Evolutionary conservation across 768 basidiomycete species (phyloP).

Genomic region (Dendrothele bispora): DNA sequence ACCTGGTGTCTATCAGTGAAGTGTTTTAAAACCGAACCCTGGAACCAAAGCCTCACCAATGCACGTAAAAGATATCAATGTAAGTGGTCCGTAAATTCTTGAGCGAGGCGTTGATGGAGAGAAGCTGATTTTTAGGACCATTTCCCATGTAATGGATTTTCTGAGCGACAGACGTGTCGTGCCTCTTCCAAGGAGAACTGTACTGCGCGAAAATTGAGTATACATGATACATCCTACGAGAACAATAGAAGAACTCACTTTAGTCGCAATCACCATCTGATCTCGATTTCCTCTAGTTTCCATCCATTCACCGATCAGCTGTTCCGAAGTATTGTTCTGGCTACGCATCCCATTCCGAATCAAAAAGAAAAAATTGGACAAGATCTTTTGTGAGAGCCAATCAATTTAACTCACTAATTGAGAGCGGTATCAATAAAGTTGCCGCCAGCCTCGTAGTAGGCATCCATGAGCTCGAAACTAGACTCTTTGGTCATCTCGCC

Average conservation of each 20-base stretch:
- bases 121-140: conserved; percentile 30
- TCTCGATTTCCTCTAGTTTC: conserved; percentile 35
- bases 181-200: conserved; percentile 6
- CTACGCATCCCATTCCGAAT: conserved; percentile 15
- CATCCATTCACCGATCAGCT: conserved; percentile 45
- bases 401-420: conserved; percentile 35
- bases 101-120: conserved; percentile 30
- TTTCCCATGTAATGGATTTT: conserved; percentile 36
- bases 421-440: conserved; percentile 19
- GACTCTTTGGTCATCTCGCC: conserved; percentile 41
- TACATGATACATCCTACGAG: neutral
- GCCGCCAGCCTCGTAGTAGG: conserved; percentile 41
- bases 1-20: too few relatives aligned
- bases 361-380: too few relatives aligned
- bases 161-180: conserved; percentile 7
- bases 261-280: conserved; percentile 36
- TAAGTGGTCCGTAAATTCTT: conserved; percentile 30
- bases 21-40: too few relatives aligned
- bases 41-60: conserved; percentile 29
- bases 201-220: conserved; percentile 4
- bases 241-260: conserved; percentile 17
- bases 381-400: too few relatives aligned
- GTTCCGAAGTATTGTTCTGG: conserved; percentile 37
- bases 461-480: conserved; percentile 45
- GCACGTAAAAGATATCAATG: conserved; percentile 19